These are phyloP conservation scores for Pterula multifida DNA, from an alignment of 1,284 basidiomycete genomes.

Conservation along the genomic window DNA sequence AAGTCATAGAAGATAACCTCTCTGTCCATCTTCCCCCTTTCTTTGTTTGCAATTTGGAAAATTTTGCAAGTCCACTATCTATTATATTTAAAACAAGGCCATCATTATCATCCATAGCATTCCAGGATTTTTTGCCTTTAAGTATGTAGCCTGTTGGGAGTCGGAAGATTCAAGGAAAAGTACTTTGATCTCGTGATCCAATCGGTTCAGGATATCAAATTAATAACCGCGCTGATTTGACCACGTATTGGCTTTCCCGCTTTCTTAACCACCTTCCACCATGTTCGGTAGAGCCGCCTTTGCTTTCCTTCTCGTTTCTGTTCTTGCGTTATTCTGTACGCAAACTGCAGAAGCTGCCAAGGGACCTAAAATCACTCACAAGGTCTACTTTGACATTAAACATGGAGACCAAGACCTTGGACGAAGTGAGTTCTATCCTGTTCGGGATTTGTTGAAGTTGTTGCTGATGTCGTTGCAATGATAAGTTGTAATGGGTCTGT, in stretches of 20 bases:
- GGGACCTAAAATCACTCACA: slow-evolving; percentile 79
- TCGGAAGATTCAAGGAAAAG: too few species aligned
- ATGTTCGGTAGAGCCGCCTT: slow-evolving; percentile 55
- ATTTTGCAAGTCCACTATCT: slow-evolving; percentile 17
- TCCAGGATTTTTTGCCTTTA: slow-evolving; percentile 5
- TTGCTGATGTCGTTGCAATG: slow-evolving; percentile 6
- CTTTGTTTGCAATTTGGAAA: slow-evolving; percentile 23
- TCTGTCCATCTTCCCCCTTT: slow-evolving; percentile 83
- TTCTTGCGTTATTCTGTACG: slow-evolving; percentile 59
- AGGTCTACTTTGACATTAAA: slow-evolving; percentile 89
- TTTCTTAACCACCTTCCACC: slow-evolving; percentile 15
- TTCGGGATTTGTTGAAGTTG: too few species aligned
- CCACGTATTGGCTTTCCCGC: slow-evolving; percentile 10
- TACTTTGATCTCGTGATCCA: too few species aligned
- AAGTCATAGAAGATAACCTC: slow-evolving; percentile 33
- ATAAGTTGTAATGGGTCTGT: slow-evolving; percentile 77
- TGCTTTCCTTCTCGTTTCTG: slow-evolving; percentile 47
- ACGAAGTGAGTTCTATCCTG: slow-evolving; percentile 42
- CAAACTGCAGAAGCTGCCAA: slow-evolving; percentile 63
- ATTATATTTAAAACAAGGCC: slow-evolving; percentile 54
- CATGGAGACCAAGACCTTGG: slow-evolving; percentile 80
- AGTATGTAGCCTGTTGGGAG: too few species aligned
- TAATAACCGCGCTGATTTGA: neutral
- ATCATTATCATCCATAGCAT: slow-evolving; percentile 50
- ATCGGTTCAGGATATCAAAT: too few species aligned